Evolutionary conservation across 116 monocot species (phyloP), one percentile per base, ranked within the genome.

Genomic region (Dioscorea cayenensis): DNA sequence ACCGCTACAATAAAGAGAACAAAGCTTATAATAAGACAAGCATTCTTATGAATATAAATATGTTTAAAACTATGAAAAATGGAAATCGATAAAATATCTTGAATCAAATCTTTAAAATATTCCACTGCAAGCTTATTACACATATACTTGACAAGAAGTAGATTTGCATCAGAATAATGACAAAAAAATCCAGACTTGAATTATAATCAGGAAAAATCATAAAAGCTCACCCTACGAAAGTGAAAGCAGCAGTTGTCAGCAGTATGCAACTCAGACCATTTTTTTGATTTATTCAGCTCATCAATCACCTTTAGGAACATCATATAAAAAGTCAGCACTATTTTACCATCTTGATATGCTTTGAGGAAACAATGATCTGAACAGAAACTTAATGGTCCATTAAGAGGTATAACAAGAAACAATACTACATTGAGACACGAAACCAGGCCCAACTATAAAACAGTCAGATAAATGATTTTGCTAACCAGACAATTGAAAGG

Each of bases 161-260:
- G 32, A 32, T 32, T 32, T 4, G 4, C 32, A 32, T 3, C 32
- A 32, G 4, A 32, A 32, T 32, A 51, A 51, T 17, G 11, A 0
- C 3, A 14, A 17, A 17, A 51, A 11, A 55, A 55, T 55, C 17
- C 14, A 16, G 14, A 55, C 13, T 5, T 18, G 10, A 16, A 55
- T 16, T 18, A 16, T 14, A 18, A 16, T 16, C 10, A 14, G 17
- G n/a, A 35, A 59, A 32, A 22, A 23, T 20, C 27, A n/a, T 19
- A 29, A 61, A 14, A 65, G 51, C 88, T 79, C 73, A 92, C 92
- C 70, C 85, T 85, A 17, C 83, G 80, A 66, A 84, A 83, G 66
- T 94, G 90, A 73, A 87, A 94, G 81, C 89, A 90, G 69, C 79
- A 87, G 62, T 82, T 90, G 67, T 94, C 93, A 77, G 87, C 84